Conservation (phyloP, 148 eudicot species). For the Rheum nobile region DNA sequence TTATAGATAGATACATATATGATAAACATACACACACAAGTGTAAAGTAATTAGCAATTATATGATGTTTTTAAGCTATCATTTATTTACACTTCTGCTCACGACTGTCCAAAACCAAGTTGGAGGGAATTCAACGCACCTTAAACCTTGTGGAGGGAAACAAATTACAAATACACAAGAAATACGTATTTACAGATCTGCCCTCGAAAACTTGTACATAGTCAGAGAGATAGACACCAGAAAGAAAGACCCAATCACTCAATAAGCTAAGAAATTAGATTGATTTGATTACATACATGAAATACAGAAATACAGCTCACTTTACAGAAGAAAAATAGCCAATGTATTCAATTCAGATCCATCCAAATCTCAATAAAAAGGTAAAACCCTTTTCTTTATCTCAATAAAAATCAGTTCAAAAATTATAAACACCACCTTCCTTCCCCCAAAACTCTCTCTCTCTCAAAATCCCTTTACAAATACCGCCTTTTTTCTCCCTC, state of each 20-base stretch:
- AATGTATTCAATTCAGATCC: background rate
- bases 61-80: too few species aligned
- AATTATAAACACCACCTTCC: background rate
- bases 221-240: background rate
- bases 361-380: background rate
- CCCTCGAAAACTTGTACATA: background rate
- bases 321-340: background rate
- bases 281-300: background rate
- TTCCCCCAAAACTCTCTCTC: background rate
- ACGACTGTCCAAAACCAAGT: background rate
- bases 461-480: background rate
- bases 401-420: constrained; percentile 5
- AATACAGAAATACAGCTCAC: background rate
- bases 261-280: background rate
- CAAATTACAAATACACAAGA: background rate
- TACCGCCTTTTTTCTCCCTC: background rate
- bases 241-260: too few species aligned
- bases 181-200: background rate
- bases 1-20: too few species aligned
- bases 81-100: background rate
- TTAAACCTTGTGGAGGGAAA: background rate
- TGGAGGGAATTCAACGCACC: background rate
- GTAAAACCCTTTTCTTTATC: background rate
- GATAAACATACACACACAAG: too few species aligned
- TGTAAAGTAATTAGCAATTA: too few species aligned